These are phyloP conservation scores for Rhynchosporium agropyri DNA, from an alignment of 2,329 filamentous ascomycete genomes.

Conservation along the genomic window DNA sequence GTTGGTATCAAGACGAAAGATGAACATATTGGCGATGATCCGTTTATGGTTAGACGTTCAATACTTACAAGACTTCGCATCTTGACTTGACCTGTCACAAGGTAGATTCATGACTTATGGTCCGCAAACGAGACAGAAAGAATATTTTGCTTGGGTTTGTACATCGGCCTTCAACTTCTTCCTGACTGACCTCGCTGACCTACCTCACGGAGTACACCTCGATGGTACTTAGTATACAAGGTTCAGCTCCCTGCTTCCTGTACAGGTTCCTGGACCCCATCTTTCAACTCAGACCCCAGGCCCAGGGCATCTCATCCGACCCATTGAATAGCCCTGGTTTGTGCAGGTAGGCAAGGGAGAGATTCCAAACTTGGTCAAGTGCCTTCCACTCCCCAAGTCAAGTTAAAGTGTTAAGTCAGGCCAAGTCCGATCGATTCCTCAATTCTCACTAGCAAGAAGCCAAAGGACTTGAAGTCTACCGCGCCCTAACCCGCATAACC, in stretches of 20 bases:
- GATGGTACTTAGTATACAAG: neutral
- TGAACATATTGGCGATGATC: too few species aligned
- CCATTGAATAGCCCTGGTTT: conserved; percentile 3
- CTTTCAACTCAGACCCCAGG: neutral
- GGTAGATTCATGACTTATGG: neutral
- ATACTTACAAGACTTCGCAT: neutral
- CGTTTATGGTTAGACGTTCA: neutral
- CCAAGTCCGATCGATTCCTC: neutral
- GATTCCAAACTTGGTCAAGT: conserved; percentile 21
- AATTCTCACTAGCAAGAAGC: neutral
- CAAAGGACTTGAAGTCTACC: conserved; percentile 6
- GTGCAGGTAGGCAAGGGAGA: conserved; percentile 3
- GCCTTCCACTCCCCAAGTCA: conserved; percentile 1
- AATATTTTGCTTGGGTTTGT: neutral
- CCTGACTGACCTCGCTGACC: too few species aligned
- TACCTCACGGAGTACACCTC: neutral
- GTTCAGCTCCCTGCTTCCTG: neutral
- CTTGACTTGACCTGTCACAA: neutral
- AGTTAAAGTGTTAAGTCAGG: conserved; percentile 3
- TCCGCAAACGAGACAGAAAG: neutral
- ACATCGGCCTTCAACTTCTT: neutral
- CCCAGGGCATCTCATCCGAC: neutral
- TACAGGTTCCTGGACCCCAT: conserved; percentile 10
- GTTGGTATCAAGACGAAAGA: neutral
- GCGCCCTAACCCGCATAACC: conserved; percentile 16